These are phyloP conservation scores for Thermochaetoides thermophila DNA, from an alignment of 495 filamentous ascomycete genomes.

Conservation along the genomic window DNA sequence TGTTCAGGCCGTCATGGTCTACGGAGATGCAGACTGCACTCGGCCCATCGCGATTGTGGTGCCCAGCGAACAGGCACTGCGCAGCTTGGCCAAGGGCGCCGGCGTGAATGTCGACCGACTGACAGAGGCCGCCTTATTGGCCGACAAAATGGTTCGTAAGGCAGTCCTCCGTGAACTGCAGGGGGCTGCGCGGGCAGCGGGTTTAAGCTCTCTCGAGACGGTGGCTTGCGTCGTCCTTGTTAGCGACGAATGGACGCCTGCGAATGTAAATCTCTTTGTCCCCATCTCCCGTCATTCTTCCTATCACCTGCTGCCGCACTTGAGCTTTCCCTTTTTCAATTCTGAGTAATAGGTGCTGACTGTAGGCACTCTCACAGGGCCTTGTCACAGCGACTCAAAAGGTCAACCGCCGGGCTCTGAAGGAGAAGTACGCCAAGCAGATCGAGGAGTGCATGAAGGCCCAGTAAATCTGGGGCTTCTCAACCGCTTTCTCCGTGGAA, in stretches of 20 bases:
- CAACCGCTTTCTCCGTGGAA: too few relatives aligned
- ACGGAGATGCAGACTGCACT: constrained; percentile 33
- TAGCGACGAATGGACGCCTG: constrained; percentile 53
- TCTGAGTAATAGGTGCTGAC: constrained; percentile 12
- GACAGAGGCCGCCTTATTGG: constrained; percentile 25
- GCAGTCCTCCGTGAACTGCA: constrained; percentile 42
- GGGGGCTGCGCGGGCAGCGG: constrained; percentile 32
- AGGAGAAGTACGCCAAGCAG: constrained; percentile 39
- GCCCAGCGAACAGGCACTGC: constrained; percentile 39
- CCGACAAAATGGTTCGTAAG: constrained; percentile 31
- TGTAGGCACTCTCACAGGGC: constrained; percentile 25
- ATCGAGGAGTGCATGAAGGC: constrained; percentile 31
- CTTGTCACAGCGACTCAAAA: constrained; percentile 49
- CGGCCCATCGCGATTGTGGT: constrained; percentile 45
- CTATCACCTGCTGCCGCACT: not conserved
- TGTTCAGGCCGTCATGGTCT: constrained; percentile 46
- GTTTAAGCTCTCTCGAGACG: constrained; percentile 40
- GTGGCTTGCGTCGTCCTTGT: constrained; percentile 43
- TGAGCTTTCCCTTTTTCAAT: not conserved
- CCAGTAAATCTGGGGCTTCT: constrained; percentile 9
- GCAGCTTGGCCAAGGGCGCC: constrained; percentile 26
- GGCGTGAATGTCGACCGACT: constrained; percentile 33
- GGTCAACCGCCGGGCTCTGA: constrained; percentile 40
- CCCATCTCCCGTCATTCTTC: not conserved
- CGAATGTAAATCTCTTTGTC: constrained; percentile 34